Evolutionary conservation across 768 basidiomycete species (phyloP), one percentile per base, ranked within the genome.

Genomic region (Coprinopsis cinerea): DNA sequence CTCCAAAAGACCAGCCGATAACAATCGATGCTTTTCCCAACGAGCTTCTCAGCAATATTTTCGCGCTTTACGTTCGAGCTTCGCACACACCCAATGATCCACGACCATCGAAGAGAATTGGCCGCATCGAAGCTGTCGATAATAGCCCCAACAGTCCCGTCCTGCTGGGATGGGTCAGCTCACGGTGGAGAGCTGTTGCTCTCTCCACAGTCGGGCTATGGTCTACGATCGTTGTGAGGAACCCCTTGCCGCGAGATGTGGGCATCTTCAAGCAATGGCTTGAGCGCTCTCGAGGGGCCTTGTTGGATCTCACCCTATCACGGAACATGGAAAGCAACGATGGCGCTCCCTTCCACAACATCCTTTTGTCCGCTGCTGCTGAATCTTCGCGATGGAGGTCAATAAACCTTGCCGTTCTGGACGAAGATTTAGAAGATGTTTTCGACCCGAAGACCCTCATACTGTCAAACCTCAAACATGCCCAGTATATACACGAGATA

Each of bases 101-200:
- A 7, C 30, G 30, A 7, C 9, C 7, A 32, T 32, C 7, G 7
- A 15, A 32, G 15, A 7, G 30, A 32, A 15, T 15, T 32, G 9
- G 30, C 15, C 9, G 7, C 7, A 7, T 15, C 7, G 30, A 7
- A 15, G 9, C 15, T 15, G 9, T 15, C 9, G 9, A 32, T 15
- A 15, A 15, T 15, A 7, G 15, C 15, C 25, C 61, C 57, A 2
- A 41, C 56, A 1, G 32, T 46, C 37, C 37, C 18, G 18, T 39
- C 9, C 37, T 39, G 10, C 18, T 39, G 18, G 37, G 37, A 17
- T 17, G 18, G 9, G 37, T 39, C 17, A 10, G 37, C 18, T 13
- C 37, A 10, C 37, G 37, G 6, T 39, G 37, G 37, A 39, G 37
- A 18, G 37, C 37, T 7, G 37, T 39, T 6, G 11, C 37, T 6